A percentile compares a stretch with the other conserved stretches of the same genome.
Evolutionary conservation across 768 basidiomycete species (phyloP).

Genomic region (Agaricus sinodeliciosus): DNA sequence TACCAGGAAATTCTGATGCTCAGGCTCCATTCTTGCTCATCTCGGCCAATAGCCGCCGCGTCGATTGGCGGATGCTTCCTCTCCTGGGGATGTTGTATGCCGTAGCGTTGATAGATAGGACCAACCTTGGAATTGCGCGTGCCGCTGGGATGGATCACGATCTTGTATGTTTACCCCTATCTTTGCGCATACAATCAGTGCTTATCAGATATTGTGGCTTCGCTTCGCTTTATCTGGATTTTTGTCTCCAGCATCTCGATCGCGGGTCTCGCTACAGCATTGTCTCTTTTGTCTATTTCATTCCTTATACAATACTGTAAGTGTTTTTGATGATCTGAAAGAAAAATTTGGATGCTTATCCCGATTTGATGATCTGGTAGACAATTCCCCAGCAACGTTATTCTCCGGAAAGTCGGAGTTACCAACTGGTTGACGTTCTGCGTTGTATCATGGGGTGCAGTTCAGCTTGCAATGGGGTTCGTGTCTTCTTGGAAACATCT

Average conservation of each 20-base stretch:
- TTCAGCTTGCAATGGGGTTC: slow-evolving; percentile 42
- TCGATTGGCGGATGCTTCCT: slow-evolving; percentile 33
- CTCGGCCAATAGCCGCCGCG: slow-evolving; percentile 23
- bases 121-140: slow-evolving; percentile 35
- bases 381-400: slow-evolving; percentile 37
- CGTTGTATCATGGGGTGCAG: slow-evolving; percentile 37
- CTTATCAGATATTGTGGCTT: not conserved
- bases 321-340: slow-evolving; percentile 11
- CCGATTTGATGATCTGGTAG: slow-evolving; percentile 16
- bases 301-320: slow-evolving; percentile 42
- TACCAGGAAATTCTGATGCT: not conserved
- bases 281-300: slow-evolving; percentile 37
- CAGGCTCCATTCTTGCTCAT: not conserved
- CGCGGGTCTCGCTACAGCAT: slow-evolving; percentile 38
- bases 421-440: slow-evolving; percentile 34
- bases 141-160: slow-evolving; percentile 34
- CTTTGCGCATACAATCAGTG: not conserved
- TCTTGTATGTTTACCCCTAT: slow-evolving; percentile 21
- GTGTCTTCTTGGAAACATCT: slow-evolving; percentile 35
- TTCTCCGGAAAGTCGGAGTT: slow-evolving; percentile 37
- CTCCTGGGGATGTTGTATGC: slow-evolving; percentile 32
- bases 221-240: not conserved
- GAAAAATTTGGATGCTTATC: not conserved
- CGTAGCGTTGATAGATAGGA: slow-evolving; percentile 33
- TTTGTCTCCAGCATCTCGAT: slow-evolving; percentile 24